These are phyloP conservation scores for Hortiboletus campestris DNA, from an alignment of 768 basidiomycete species.

Conservation along the genomic window DNA sequence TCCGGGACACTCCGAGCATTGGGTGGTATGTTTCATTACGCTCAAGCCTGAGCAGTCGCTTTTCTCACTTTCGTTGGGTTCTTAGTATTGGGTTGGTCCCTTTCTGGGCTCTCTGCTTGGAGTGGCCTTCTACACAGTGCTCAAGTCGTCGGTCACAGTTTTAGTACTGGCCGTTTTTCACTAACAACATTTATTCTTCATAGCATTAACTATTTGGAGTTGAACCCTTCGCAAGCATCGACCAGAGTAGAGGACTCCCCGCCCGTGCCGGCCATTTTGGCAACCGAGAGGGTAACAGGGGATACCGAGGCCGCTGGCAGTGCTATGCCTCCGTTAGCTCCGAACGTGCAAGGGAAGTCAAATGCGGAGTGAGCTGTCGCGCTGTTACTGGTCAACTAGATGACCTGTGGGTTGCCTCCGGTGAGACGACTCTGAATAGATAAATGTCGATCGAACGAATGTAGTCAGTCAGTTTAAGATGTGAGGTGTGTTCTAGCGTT, in stretches of 20 bases:
- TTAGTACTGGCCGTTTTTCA: not conserved
- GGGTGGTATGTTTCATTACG: slow-evolving; percentile 50
- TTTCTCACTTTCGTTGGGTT: slow-evolving; percentile 5
- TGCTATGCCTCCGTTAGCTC: not conserved
- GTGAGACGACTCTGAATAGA: not conserved
- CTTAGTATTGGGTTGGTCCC: slow-evolving; percentile 71
- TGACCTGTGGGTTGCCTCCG: not conserved
- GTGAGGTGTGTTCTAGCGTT: slow-evolving; percentile 9
- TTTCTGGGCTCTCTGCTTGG: slow-evolving; percentile 63
- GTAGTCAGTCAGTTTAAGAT: not conserved
- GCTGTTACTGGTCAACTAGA: not conserved
- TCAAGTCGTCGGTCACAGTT: slow-evolving; percentile 45
- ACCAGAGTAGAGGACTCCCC: slow-evolving; percentile 30
- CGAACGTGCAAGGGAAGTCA: not conserved
- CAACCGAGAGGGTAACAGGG: not conserved
- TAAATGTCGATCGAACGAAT: not conserved
- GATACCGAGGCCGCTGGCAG: slow-evolving; percentile 6
- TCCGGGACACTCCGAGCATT: slow-evolving; percentile 44
- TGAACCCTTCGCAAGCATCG: slow-evolving; percentile 32
- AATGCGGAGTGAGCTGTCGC: not conserved
- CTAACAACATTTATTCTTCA: not conserved
- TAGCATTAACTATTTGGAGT: slow-evolving; percentile 29
- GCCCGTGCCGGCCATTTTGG: slow-evolving; percentile 12
- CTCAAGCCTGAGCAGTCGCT: not conserved
- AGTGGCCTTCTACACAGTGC: slow-evolving; percentile 51